Evolutionary conservation across 73 alveolate genomes (phyloP), one percentile per base, ranked within the genome.

Genomic region (Durusdinium trenchii): DNA sequence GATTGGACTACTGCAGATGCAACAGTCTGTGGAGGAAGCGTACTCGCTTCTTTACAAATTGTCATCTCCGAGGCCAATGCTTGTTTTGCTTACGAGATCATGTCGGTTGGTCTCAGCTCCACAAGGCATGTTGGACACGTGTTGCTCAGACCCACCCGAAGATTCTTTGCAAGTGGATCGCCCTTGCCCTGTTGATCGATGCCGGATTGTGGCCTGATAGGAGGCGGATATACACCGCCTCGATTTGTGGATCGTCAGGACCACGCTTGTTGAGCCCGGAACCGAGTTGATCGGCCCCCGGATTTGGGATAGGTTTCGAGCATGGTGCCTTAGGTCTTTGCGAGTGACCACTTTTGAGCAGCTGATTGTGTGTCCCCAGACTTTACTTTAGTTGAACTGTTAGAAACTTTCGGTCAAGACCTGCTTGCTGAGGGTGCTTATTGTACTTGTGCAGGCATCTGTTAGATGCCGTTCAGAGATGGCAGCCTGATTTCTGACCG

Each of bases 21-120:
- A 46, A 46, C 43, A 48, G 81, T 40, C 61, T 46, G 5, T 84
- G 94, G 94, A 2, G 95, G 14, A 86, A 86, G 82, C 38, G 95
- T 0, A 52, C 95, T 0, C 47, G 95, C 46, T 6, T 86, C 32
- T 32, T 61, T 46, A 86, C 82, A 28, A 57, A 54, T 28, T 26
- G 54, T 40, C 76, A 43, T 36, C 30, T 86, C 6, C 36, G 26
- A 3, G 95, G 82, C 35, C 82, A 43, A 18, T 14, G 48, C 9
- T 45, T 52, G 62, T 57, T 86, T 26, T 86, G 95, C 95, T 10
- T 28, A 10, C 60, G 60, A 0, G 95, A 61, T 6, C 73, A 86
- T 26, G 95, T 52, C 6, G 95, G 95, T 4, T 52, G 81, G 60
- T 86, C 95, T 0, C 0, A 14, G 0, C 10, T 40, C 6, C 95